Base-by-base conservation (phyloP, 148 eudicot genomes). In the Dysphania ambrosioides region DNA sequence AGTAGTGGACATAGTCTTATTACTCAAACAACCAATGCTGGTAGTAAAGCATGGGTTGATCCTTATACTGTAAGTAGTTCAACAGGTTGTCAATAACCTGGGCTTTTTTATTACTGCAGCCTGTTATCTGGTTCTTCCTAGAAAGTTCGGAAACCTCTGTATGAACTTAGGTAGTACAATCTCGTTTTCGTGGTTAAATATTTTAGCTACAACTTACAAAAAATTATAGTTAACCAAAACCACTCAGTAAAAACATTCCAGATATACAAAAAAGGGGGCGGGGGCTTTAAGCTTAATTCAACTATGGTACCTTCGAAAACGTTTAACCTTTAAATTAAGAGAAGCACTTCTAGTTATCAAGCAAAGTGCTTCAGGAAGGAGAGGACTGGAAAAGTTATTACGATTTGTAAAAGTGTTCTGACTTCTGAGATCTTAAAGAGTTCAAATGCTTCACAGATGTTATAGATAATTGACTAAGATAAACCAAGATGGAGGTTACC, bases 401-500 rank as follows among this genome's bases (percentile, higher is more conserved):
- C 16, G 53, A 47, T 47, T 4, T 16, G n/a, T 53, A 21, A 19
- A 5, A 1, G 21, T 3, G 58, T 18, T 53, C 21, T 53, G 51
- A 44, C 24, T 18, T 53, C 21, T 53, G 51, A 44, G 51, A 44
- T 15, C 51, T 12, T 15, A 44, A 44, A 44, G 51, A 11, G 51
- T 19, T 44, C 16, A 3, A 53, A 53, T 21, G 24, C 24, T 19
- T 18, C 57, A 53, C 1, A 53, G 3, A 51, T 18, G 57, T 4
- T 53, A 51, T 63, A 34, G 4, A 19, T n/a, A 36, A 21, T 35
- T n/a, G 36, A 61, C 51, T 19, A 78, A 64, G 55, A 47, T 68
- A 61, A 74, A 61, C 40, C 44, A 53, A 40, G 18, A 59, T 18
- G 26, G 41, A 73, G 77, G 30, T 32, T 85, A 93, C 98, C 96